phyloP scores from a whole-genome alignment of 257 asterid genomes.

The Nicotiana benthamiana region DNA sequence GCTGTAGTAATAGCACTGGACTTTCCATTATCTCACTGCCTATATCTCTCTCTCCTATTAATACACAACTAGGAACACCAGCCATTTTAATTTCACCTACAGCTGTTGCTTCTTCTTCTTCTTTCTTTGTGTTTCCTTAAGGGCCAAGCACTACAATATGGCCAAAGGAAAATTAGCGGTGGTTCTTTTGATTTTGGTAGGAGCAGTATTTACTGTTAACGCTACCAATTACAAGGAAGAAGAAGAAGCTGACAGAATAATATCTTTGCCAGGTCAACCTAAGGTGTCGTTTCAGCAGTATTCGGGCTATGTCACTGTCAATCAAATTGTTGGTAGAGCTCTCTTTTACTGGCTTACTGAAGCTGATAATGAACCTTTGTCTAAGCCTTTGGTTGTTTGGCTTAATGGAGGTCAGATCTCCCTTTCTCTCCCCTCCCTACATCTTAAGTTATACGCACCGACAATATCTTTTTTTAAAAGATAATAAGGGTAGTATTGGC shows the following conservation, averaged over 20 bases:
- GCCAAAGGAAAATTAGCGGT: background rate
- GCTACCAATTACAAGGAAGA: conserved; percentile 4
- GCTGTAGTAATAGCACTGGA: background rate
- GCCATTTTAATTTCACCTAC: background rate
- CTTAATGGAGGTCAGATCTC: conserved; percentile 75
- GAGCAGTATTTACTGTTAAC: background rate
- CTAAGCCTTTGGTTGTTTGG: conserved; percentile 81
- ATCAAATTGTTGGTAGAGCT: conserved; percentile 66
- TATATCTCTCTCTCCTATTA: conserved; percentile 16
- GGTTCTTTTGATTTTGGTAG: conserved; percentile 9
- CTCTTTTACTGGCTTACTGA: conserved; percentile 91
- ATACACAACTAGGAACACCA: background rate
- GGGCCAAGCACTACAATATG: background rate
- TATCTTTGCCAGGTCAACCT: conserved; percentile 83
- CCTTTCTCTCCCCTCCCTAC: background rate
- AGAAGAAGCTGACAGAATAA: conserved; percentile 66
- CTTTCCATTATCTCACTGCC: background rate
- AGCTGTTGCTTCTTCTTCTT: background rate
- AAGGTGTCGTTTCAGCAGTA: conserved; percentile 60
- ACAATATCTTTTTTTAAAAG: background rate
- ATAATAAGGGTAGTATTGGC: too few species aligned
- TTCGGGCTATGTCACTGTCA: conserved; percentile 83
- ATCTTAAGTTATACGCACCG: background rate
- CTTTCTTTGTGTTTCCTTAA: background rate
- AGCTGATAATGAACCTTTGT: conserved; percentile 37